Evolutionary conservation across 768 basidiomycete genomes (phyloP).

Genomic region (Sporobolomyces pararoseus): DNA sequence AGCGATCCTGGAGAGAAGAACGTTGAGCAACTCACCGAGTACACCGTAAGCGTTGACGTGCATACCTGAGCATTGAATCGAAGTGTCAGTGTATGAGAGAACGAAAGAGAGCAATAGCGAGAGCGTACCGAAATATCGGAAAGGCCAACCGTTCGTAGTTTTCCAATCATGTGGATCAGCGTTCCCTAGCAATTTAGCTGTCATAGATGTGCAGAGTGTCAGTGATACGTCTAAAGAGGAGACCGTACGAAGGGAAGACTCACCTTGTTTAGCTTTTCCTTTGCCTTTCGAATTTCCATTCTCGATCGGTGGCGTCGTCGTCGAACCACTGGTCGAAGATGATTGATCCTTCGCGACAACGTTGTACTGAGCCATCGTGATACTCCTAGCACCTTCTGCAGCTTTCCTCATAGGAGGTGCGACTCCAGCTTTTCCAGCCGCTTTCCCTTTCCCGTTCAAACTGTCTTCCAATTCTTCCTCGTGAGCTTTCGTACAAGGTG

Average conservation of each 20-base stretch:
- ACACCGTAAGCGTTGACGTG: conserved; percentile 40
- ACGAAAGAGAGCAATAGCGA: too few species aligned
- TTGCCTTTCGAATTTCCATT: conserved; percentile 13
- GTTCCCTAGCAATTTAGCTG: neutral
- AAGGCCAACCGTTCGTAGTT: conserved; percentile 83
- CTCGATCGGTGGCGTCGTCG: neutral
- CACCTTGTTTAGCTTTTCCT: conserved; percentile 32
- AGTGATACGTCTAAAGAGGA: neutral
- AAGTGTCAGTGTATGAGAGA: neutral
- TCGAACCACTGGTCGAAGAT: neutral
- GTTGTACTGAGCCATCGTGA: neutral
- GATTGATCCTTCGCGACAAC: neutral
- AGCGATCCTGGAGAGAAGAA: neutral
- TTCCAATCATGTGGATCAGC: conserved; percentile 51
- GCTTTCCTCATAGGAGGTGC: conserved; percentile 29
- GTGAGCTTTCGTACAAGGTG: conserved; percentile 80
- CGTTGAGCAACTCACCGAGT: conserved; percentile 27
- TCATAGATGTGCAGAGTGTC: neutral
- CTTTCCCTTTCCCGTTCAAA: conserved; percentile 16
- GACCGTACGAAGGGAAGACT: neutral
- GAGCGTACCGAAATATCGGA: conserved; percentile 72
- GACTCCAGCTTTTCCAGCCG: neutral
- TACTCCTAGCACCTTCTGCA: conserved; percentile 7
- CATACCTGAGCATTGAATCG: conserved; percentile 17
- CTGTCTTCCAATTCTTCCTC: conserved; percentile 54